Percentiles rank a stretch among this genome's conserved stretches.
These are phyloP conservation scores for Fusarium xyrophilum DNA, from an alignment of 2,329 filamentous ascomycete species.

Conservation along the genomic window DNA sequence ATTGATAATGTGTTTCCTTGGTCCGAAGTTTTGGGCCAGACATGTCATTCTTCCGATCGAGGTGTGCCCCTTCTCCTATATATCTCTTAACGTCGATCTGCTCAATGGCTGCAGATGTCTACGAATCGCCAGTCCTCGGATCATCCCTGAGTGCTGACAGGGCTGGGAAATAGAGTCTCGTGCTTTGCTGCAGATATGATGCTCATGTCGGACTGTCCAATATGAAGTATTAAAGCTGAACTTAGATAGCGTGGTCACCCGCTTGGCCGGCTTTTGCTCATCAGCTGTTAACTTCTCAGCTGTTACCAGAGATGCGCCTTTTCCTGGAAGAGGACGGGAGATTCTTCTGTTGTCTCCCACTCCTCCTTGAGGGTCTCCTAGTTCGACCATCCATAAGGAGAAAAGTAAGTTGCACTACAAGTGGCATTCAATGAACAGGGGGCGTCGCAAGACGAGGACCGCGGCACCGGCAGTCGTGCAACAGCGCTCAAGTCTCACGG, in stretches of 20 bases:
- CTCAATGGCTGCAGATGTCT: conserved; percentile 14
- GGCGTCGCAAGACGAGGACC: conserved; percentile 22
- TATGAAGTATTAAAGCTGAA: conserved; percentile 16
- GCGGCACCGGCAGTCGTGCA: conserved; percentile 29
- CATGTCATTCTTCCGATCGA: conserved; percentile 4
- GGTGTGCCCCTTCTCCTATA: conserved; percentile 9
- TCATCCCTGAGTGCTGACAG: conserved; percentile 20
- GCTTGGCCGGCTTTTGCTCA: conserved; percentile 1
- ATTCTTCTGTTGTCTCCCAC: background rate
- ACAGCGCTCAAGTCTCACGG: conserved; percentile 12
- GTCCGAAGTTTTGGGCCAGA: conserved; percentile 2
- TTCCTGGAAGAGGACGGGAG: background rate
- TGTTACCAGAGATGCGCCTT: background rate
- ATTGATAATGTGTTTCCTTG: conserved; percentile 12
- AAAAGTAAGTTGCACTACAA: conserved; percentile 12
- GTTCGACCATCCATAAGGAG: conserved; percentile 5
- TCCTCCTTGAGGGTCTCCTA: background rate
- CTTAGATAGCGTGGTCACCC: background rate
- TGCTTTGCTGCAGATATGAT: conserved; percentile 11
- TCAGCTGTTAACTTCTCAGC: conserved; percentile 18
- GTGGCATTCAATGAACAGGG: conserved; percentile 14
- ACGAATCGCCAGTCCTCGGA: conserved; percentile 14
- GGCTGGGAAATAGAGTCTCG: conserved; percentile 17
- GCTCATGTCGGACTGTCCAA: conserved; percentile 3
- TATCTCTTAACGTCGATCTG: conserved; percentile 8